Conservation (phyloP, 192 early-diverging fungal species). For the Rhizophagus prolifer region DNA sequence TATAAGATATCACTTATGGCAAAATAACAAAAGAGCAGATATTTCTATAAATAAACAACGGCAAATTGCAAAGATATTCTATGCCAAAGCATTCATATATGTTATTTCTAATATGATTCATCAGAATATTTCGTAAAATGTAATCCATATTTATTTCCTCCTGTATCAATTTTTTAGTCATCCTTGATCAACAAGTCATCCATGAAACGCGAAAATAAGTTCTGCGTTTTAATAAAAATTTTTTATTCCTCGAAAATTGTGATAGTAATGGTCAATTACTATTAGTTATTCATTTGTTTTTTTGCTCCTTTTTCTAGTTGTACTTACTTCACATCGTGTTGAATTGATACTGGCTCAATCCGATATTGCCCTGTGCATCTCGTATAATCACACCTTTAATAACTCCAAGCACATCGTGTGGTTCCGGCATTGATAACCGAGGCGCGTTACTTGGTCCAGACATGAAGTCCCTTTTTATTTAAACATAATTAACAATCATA, state of each 20-base stretch:
- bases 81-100: background rate
- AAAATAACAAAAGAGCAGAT: background rate
- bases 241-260: background rate
- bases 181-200: background rate
- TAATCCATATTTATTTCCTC: background rate
- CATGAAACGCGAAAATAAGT: background rate
- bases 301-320: background rate
- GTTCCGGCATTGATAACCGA: constrained; percentile 56
- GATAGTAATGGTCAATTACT: background rate
- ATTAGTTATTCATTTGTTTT: background rate
- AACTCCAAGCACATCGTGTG: constrained; percentile 50
- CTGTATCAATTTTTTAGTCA: background rate
- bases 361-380: constrained; percentile 60
- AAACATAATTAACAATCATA: background rate
- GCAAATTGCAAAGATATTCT: background rate
- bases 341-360: constrained; percentile 52
- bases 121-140: background rate
- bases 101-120: background rate
- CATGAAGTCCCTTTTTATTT: constrained; percentile 45
- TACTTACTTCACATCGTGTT: constrained; percentile 30
- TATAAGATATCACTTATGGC: background rate
- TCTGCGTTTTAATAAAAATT: background rate
- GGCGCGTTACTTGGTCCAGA: constrained; percentile 51
- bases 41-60: background rate
- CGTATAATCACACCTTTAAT: constrained; percentile 56